A percentile compares a stretch with the other conserved stretches of the same genome.
Conservation (phyloP, 768 basidiomycete species). For the Collybiopsis confluens region DNA sequence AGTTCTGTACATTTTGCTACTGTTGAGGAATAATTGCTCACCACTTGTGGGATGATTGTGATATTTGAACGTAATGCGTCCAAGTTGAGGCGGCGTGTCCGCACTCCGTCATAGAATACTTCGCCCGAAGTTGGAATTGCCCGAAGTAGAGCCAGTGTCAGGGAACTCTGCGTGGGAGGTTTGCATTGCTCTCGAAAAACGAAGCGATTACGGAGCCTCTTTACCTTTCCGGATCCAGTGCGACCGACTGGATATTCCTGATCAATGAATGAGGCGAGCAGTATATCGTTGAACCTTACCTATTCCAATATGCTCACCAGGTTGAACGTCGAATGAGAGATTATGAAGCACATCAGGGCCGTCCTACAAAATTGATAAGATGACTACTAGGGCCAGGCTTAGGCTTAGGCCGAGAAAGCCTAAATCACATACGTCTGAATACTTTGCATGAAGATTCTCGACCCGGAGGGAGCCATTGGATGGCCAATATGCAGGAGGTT, state of each 20-base stretch:
- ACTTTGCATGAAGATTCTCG: conserved; percentile 39
- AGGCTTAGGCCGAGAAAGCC: too few relatives aligned
- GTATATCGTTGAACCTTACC: neutral
- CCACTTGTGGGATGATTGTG: conserved; percentile 40
- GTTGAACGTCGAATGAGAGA: conserved; percentile 36
- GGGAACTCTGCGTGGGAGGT: conserved; percentile 26
- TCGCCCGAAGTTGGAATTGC: conserved; percentile 44
- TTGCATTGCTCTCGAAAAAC: too few relatives aligned
- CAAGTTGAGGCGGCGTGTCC: conserved; percentile 37
- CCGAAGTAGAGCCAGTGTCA: conserved; percentile 44
- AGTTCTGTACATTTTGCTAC: neutral
- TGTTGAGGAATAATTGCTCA: neutral
- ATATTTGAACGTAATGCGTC: conserved; percentile 42
- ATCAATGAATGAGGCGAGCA: too few relatives aligned
- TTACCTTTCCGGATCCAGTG: conserved; percentile 53
- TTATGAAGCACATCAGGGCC: conserved; percentile 44
- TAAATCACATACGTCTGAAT: too few relatives aligned
- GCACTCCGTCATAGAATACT: conserved; percentile 41
- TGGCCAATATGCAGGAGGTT: conserved; percentile 53
- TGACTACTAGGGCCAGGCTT: too few relatives aligned
- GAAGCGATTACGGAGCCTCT: neutral
- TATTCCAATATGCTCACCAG: conserved; percentile 46
- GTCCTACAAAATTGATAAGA: too few relatives aligned
- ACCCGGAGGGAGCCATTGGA: conserved; percentile 39
- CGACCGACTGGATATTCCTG: conserved; percentile 45